A percentile compares a stretch with the other conserved stretches of the same genome.
phyloP scores from a whole-genome alignment of 805 yeast species.

The Ogataea haglerorum region DNA sequence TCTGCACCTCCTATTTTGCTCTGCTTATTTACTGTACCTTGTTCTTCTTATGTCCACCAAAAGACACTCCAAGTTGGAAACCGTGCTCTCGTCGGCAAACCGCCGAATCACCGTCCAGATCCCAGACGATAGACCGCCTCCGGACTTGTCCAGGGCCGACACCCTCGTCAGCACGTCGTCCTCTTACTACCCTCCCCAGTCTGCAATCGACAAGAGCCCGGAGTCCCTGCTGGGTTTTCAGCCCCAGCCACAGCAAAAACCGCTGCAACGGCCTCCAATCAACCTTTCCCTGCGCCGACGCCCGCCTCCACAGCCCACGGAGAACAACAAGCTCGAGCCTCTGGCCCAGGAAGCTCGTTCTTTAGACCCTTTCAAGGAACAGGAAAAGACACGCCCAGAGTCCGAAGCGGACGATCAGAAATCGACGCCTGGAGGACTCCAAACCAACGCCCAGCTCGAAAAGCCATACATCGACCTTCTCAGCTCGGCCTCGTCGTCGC shows the following conservation, averaged over 20 bases:
- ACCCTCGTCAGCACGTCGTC: constrained; percentile 12
- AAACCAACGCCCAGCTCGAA: background rate
- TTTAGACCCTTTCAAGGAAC: background rate
- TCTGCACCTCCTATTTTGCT: constrained; percentile 6
- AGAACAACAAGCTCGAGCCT: background rate
- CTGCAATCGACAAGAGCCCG: constrained; percentile 7
- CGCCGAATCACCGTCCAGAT: constrained; percentile 9
- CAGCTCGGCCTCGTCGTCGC: background rate
- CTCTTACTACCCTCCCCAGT: constrained; percentile 12
- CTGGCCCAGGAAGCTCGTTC: background rate
- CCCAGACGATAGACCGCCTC: background rate
- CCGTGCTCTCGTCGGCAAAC: constrained; percentile 7
- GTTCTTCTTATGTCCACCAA: background rate
- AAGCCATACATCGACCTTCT: background rate
- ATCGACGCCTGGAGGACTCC: too few species aligned
- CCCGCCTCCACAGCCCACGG: constrained; percentile 17
- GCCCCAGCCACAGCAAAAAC: constrained; percentile 1
- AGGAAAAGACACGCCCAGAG: background rate
- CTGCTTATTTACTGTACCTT: background rate
- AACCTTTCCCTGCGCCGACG: constrained; percentile 16
- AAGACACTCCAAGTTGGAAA: constrained; percentile 1
- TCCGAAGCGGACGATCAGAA: too few species aligned
- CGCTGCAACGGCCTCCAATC: constrained; percentile 15
- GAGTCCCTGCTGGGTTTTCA: background rate
- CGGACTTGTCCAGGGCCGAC: constrained; percentile 2